Evolutionary conservation across 2,329 filamentous ascomycete genomes (phyloP).

Genomic region (Massarina eburnea): DNA sequence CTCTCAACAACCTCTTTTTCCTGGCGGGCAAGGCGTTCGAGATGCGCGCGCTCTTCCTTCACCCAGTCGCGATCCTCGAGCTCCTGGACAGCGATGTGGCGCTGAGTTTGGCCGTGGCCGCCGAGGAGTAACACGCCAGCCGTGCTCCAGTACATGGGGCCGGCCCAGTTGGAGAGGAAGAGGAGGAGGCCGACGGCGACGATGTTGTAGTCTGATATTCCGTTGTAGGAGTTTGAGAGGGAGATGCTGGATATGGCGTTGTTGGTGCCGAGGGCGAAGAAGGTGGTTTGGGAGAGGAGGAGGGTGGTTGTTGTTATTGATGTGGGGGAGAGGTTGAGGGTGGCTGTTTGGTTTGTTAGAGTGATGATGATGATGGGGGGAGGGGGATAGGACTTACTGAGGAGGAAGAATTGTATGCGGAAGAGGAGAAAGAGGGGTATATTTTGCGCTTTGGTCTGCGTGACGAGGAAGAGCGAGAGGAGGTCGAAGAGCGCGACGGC

Average conservation of each 20-base stretch:
- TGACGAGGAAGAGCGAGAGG: slow-evolving; percentile 77
- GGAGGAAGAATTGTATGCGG: slow-evolving; percentile 60
- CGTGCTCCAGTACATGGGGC: slow-evolving; percentile 83
- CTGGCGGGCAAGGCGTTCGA: slow-evolving; percentile 22
- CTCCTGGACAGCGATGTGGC: slow-evolving; percentile 19
- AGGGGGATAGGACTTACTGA: slow-evolving; percentile 49
- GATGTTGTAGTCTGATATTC: slow-evolving; percentile 78
- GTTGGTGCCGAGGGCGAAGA: slow-evolving; percentile 87
- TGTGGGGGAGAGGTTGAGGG: slow-evolving; percentile 51
- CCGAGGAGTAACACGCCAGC: slow-evolving; percentile 59
- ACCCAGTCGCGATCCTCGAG: slow-evolving; percentile 33
- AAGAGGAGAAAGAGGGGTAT: slow-evolving; percentile 82
- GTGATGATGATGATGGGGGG: slow-evolving; percentile 31
- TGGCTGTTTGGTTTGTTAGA: slow-evolving; percentile 17
- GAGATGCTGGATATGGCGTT: slow-evolving; percentile 97
- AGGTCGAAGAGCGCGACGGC: slow-evolving; percentile 60
- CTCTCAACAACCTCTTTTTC: slow-evolving; percentile 14
- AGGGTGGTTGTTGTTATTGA: slow-evolving; percentile 70
- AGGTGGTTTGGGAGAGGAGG: slow-evolving; percentile 77
- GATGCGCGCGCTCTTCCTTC: slow-evolving; percentile 27
- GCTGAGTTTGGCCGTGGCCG: slow-evolving; percentile 13
- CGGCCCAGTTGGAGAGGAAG: slow-evolving; percentile 89
- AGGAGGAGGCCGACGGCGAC: slow-evolving; percentile 79
- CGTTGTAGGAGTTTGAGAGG: slow-evolving; percentile 93
- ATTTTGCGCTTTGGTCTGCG: slow-evolving; percentile 83